Conservation (phyloP, 345 rosid species). For the Acer negundo region DNA sequence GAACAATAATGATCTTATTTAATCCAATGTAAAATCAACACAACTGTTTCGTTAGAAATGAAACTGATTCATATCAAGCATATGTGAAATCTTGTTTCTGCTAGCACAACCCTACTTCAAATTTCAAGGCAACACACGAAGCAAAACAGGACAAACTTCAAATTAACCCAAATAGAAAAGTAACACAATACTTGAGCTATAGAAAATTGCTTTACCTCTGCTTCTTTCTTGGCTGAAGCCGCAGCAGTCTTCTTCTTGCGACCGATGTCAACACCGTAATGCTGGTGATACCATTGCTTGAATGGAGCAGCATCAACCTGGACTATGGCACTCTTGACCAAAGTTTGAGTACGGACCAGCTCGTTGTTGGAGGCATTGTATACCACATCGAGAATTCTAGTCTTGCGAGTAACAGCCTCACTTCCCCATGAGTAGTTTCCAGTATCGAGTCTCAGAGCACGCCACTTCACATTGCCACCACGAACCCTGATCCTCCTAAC, state of each 20-base stretch:
- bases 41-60: background rate
- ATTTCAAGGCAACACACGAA: background rate
- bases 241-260: slow-evolving; percentile 46
- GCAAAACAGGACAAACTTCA: background rate
- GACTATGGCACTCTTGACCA: slow-evolving; percentile 53
- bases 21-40: too few relatives aligned
- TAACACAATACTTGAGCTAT: background rate
- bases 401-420: slow-evolving; percentile 82
- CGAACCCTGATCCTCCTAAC: slow-evolving; percentile 83
- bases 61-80: background rate
- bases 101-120: too few relatives aligned
- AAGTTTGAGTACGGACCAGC: slow-evolving; percentile 79
- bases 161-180: background rate
- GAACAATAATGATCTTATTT: background rate
- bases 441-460: slow-evolving; percentile 80
- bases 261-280: slow-evolving; percentile 57
- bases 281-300: slow-evolving; percentile 56
- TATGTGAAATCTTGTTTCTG: background rate
- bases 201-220: slow-evolving; percentile 29
- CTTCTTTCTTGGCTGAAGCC: slow-evolving; percentile 42
- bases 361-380: slow-evolving; percentile 91
- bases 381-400: slow-evolving; percentile 80
- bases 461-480: slow-evolving; percentile 90
- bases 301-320: slow-evolving; percentile 62
- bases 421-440: slow-evolving; percentile 94